A percentile compares a stretch with the other conserved stretches of the same genome.
Evolutionary conservation across 208 protist genomes (phyloP).

Genomic region (Trypanosoma avium): DNA sequence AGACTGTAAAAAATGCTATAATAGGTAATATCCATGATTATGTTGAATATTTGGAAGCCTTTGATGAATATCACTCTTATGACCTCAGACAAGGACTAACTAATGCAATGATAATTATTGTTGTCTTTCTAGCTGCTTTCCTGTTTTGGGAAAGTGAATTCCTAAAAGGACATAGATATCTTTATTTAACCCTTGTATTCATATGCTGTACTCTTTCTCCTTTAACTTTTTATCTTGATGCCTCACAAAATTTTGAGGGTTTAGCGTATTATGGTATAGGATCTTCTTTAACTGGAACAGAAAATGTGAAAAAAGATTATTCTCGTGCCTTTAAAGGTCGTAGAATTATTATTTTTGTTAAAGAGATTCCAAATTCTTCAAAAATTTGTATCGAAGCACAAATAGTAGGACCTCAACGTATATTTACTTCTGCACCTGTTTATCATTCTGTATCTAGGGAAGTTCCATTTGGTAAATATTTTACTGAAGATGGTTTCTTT

Average conservation of each 20-base stretch:
- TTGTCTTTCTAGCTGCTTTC: not conserved
- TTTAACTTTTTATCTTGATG: not conserved
- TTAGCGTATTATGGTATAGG: constrained; percentile 11
- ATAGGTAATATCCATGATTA: constrained; percentile 30
- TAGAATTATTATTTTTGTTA: constrained; percentile 39
- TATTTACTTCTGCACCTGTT: constrained; percentile 32
- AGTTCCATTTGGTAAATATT: constrained; percentile 68
- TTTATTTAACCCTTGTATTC: not conserved
- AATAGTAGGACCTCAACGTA: constrained; percentile 35
- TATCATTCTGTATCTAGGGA: constrained; percentile 47
- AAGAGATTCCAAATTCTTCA: constrained; percentile 28
- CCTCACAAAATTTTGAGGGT: not conserved
- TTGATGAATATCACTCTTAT: not conserved
- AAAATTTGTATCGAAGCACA: constrained; percentile 45
- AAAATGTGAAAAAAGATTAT: constrained; percentile 12
- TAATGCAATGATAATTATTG: not conserved
- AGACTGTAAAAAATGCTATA: constrained; percentile 30
- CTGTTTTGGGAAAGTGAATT: constrained; percentile 12
- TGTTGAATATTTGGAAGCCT: constrained; percentile 17
- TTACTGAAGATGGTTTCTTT: constrained; percentile 64
- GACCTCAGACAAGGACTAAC: not conserved
- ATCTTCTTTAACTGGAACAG: not conserved
- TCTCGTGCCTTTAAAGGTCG: constrained; percentile 33
- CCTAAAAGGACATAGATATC: constrained; percentile 6
- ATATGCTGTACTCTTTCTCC: not conserved